Evolutionary conservation across 208 protist species (phyloP).

Genomic region (Wallacemonas collosoma): DNA sequence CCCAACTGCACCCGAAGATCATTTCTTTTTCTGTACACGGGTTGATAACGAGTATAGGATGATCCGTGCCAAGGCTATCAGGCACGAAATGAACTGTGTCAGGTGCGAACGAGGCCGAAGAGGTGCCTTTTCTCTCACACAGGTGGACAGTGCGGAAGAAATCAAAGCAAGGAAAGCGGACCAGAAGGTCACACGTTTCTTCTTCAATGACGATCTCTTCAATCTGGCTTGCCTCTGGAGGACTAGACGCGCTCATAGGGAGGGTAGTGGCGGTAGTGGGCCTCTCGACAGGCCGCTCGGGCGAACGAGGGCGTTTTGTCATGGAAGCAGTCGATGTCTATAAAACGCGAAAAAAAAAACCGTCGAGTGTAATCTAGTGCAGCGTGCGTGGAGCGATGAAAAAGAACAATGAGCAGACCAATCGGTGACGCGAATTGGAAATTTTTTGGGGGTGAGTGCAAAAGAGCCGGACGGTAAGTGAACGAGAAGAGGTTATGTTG

Average conservation of each 20-base stretch:
- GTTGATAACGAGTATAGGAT: slow-evolving; percentile 54
- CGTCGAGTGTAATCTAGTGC: no score
- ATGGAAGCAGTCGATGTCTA: slow-evolving; percentile 4
- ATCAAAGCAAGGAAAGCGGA: slow-evolving; percentile 84
- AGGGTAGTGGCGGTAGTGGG: neutral
- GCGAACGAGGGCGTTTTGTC: slow-evolving; percentile 16
- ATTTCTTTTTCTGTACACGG: slow-evolving; percentile 37
- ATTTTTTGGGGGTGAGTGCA: no score
- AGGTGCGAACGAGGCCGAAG: slow-evolving; percentile 25
- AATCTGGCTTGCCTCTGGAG: neutral
- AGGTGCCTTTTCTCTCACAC: slow-evolving; percentile 40
- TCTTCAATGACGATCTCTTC: slow-evolving; percentile 57
- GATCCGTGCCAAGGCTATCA: slow-evolving; percentile 44
- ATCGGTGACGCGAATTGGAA: no score
- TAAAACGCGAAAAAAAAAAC: no score
- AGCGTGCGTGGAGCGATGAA: no score
- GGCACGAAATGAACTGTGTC: slow-evolving; percentile 40
- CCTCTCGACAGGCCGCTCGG: neutral
- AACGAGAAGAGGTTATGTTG: no score
- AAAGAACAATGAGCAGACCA: no score
- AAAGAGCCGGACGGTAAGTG: no score
- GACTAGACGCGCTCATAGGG: no score
- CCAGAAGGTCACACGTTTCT: slow-evolving; percentile 44
- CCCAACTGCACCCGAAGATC: slow-evolving; percentile 69
- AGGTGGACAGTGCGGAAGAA: slow-evolving; percentile 78